Evolutionary conservation across 2,329 filamentous ascomycete genomes (phyloP).

Genomic region (Colletotrichum filicis): DNA sequence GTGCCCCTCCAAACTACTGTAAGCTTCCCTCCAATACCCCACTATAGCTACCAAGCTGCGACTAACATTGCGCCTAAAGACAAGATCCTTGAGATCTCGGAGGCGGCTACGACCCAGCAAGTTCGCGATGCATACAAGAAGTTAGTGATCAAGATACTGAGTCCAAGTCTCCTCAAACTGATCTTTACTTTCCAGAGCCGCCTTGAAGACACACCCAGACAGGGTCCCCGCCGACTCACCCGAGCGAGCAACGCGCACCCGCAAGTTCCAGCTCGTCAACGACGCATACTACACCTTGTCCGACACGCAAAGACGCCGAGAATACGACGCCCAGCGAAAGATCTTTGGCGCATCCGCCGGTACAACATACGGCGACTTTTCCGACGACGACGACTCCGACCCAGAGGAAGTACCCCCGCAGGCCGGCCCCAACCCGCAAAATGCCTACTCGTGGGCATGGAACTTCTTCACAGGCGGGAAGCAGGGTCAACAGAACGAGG

Average conservation of each 20-base stretch:
- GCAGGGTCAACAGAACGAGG: conserved; percentile 48
- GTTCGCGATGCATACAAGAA: conserved; percentile 96
- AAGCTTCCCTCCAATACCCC: conserved; percentile 40
- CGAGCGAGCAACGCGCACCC: conserved; percentile 83
- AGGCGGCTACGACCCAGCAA: conserved; percentile 82
- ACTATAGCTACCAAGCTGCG: neutral
- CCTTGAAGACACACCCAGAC: conserved; percentile 93
- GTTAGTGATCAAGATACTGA: conserved; percentile 50
- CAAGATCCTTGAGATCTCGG: conserved; percentile 76
- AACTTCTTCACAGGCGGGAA: conserved; percentile 63
- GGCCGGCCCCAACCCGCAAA: conserved; percentile 45
- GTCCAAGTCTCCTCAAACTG: conserved; percentile 11
- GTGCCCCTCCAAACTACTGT: conserved; percentile 69
- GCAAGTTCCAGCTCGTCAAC: conserved; percentile 90
- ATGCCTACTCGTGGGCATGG: conserved; percentile 82
- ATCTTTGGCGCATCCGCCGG: conserved; percentile 62
- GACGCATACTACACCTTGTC: conserved; percentile 94
- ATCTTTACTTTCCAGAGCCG: conserved; percentile 68
- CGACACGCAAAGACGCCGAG: conserved; percentile 78
- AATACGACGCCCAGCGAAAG: conserved; percentile 82
- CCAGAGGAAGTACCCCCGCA: conserved; percentile 38
- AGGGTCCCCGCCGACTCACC: conserved; percentile 86
- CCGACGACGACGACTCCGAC: conserved; percentile 49
- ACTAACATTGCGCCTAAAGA: conserved; percentile 59
- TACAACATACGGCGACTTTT: conserved; percentile 43